Evolutionary conservation across 352 stramenopile genomes (phyloP).

Genomic region (Elongisporangium undulatum): DNA sequence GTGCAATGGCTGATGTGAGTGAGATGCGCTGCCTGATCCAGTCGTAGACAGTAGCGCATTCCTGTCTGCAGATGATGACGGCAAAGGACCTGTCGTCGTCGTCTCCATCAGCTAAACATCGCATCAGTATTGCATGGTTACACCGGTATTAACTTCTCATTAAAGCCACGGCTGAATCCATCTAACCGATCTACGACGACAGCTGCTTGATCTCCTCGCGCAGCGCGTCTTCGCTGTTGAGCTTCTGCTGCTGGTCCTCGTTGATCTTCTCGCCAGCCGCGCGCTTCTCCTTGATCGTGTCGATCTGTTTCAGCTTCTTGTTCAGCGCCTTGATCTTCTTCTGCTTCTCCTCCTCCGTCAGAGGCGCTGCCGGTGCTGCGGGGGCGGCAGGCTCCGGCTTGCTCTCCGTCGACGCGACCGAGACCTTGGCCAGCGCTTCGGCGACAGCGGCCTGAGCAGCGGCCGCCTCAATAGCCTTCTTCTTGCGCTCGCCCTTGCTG

Average conservation of each 20-base stretch:
- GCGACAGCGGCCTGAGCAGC: conserved; percentile 64
- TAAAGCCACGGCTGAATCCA: conserved; percentile 3
- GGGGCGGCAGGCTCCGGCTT: conserved; percentile 4
- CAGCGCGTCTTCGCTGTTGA: conserved; percentile 56
- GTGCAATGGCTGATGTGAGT: no score
- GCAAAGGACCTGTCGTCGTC: no score
- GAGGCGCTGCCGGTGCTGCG: conserved; percentile 7
- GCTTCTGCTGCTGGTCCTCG: conserved; percentile 77
- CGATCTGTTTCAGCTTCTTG: conserved; percentile 89
- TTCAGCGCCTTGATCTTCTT: conserved; percentile 81
- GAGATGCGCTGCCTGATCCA: no score
- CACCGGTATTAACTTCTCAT: conserved; percentile 1
- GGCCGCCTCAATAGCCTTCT: conserved; percentile 77
- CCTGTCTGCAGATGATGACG: no score
- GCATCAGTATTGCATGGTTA: no score
- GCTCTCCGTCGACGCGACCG: conserved; percentile 13
- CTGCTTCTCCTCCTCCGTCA: conserved; percentile 76
- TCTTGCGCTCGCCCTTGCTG: conserved; percentile 79
- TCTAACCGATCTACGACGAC: conserved; percentile 19
- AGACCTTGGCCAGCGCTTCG: conserved; percentile 42
- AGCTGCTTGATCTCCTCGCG: conserved; percentile 65
- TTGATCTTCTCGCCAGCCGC: conserved; percentile 70
- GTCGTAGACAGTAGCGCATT: no score
- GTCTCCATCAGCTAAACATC: not conserved
- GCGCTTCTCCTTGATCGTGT: conserved; percentile 76